A percentile compares a stretch with the other conserved stretches of the same genome.
Conservation (phyloP, 768 basidiomycete species). For the Sporobolomyces phaffii region DNA sequence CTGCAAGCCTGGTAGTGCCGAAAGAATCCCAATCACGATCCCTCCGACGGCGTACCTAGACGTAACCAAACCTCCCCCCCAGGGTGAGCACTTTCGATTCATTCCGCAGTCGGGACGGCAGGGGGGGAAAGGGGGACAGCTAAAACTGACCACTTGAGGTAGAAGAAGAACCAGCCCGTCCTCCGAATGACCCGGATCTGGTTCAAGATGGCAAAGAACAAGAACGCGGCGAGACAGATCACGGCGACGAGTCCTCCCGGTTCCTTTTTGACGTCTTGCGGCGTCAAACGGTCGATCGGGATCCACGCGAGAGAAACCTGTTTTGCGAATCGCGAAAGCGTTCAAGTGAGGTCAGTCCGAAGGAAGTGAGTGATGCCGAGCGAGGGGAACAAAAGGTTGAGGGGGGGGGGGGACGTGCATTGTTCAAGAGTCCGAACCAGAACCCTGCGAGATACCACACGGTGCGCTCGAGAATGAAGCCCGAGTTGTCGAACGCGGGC, state of each 20-base stretch:
- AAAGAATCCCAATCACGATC: slow-evolving; percentile 60
- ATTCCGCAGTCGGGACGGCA: too few relatives aligned
- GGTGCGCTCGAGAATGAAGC: slow-evolving; percentile 64
- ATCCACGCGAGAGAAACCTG: slow-evolving; percentile 47
- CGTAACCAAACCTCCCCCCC: background rate
- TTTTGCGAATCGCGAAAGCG: background rate
- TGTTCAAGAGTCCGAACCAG: slow-evolving; percentile 71
- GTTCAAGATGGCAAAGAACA: slow-evolving; percentile 56
- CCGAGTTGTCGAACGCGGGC: slow-evolving; percentile 56
- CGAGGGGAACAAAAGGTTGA: too few relatives aligned
- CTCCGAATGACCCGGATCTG: slow-evolving; percentile 76
- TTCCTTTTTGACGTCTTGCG: slow-evolving; percentile 60
- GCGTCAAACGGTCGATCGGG: slow-evolving; percentile 69
- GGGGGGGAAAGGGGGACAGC: background rate
- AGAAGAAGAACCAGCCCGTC: slow-evolving; percentile 74
- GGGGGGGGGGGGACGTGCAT: slow-evolving; percentile 57
- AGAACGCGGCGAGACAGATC: slow-evolving; percentile 58
- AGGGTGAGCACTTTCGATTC: too few relatives aligned
- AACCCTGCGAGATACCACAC: slow-evolving; percentile 69
- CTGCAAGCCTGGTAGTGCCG: slow-evolving; percentile 61
- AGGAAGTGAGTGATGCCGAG: too few relatives aligned
- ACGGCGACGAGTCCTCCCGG: slow-evolving; percentile 54
- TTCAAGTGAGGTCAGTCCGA: too few relatives aligned
- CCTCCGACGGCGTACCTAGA: slow-evolving; percentile 53
- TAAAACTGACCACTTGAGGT: slow-evolving; percentile 63